Percentiles rank a stretch among this genome's conserved stretches.
Conservation (phyloP, 352 stramenopile genomes). For the Phytopythium delawarense region DNA sequence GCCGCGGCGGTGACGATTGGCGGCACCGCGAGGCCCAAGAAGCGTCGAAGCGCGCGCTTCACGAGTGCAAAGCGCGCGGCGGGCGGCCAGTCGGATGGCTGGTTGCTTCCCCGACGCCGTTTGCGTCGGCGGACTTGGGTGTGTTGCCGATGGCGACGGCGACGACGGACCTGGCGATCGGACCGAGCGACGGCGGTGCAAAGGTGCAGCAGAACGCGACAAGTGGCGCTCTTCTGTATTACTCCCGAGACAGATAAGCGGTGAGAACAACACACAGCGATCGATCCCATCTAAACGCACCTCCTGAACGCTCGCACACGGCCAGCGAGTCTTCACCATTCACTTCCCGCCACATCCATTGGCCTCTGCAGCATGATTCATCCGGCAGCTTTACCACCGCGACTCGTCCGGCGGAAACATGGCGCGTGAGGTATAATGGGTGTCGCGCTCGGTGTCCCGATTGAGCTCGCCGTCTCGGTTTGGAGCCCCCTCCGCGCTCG, state of each 20-base stretch:
- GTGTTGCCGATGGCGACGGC: neutral
- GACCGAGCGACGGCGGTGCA: neutral
- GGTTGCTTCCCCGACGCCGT: neutral
- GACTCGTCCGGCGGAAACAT: neutral
- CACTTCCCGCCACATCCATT: no score
- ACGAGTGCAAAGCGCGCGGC: neutral
- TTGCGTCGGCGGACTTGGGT: neutral
- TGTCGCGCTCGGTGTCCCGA: neutral
- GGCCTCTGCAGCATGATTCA: neutral
- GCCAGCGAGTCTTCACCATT: neutral
- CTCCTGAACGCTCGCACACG: neutral
- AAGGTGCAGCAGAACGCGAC: neutral
- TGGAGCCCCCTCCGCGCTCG: neutral
- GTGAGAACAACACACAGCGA: neutral
- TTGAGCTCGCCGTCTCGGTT: neutral
- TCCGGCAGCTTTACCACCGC: neutral
- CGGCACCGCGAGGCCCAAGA: neutral
- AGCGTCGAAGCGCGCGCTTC: neutral
- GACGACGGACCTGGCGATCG: conserved; percentile 1
- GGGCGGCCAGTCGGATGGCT: neutral
- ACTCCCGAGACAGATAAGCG: neutral
- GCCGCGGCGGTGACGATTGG: neutral
- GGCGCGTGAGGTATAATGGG: neutral
- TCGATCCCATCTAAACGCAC: neutral
- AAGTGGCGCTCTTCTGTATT: neutral